Conservation (phyloP, 768 basidiomycete species). For the Boletus patriciae region DNA sequence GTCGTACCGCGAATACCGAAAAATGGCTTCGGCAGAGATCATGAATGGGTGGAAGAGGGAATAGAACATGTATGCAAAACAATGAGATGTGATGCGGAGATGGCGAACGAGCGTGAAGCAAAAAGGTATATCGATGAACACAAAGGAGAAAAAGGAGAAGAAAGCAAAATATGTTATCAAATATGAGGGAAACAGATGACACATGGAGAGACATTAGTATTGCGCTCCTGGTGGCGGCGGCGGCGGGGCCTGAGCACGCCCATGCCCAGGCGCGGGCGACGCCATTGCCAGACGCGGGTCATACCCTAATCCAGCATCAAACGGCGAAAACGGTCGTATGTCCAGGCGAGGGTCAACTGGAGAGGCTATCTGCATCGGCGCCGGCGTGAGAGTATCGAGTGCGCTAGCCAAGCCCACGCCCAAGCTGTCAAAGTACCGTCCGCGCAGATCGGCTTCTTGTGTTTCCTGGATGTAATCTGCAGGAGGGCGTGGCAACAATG, state of each 20-base stretch:
- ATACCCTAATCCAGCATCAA: slow-evolving; percentile 34
- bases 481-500: slow-evolving; percentile 74
- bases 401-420: slow-evolving; percentile 30
- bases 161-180: slow-evolving; percentile 20
- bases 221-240: slow-evolving; percentile 14
- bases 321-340: slow-evolving; percentile 50
- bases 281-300: slow-evolving; percentile 6
- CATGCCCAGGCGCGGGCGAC: slow-evolving; percentile 7
- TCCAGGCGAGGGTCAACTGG: slow-evolving; percentile 29
- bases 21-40: not conserved
- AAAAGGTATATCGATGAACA: slow-evolving; percentile 9
- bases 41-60: not conserved
- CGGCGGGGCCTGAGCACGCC: slow-evolving; percentile 1
- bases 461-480: slow-evolving; percentile 81
- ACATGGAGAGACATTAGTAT: slow-evolving; percentile 8
- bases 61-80: not conserved
- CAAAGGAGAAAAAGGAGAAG: not conserved
- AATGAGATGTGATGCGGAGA: not conserved
- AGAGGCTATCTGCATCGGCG: slow-evolving; percentile 13
- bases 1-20: not conserved
- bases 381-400: slow-evolving; percentile 34
- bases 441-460: slow-evolving; percentile 66
- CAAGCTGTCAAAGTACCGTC: slow-evolving; percentile 38
- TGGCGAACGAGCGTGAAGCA: not conserved
- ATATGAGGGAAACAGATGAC: slow-evolving; percentile 8